Base-by-base conservation (phyloP, 2,329 filamentous ascomycete species). In the Eutypa lata region DNA sequence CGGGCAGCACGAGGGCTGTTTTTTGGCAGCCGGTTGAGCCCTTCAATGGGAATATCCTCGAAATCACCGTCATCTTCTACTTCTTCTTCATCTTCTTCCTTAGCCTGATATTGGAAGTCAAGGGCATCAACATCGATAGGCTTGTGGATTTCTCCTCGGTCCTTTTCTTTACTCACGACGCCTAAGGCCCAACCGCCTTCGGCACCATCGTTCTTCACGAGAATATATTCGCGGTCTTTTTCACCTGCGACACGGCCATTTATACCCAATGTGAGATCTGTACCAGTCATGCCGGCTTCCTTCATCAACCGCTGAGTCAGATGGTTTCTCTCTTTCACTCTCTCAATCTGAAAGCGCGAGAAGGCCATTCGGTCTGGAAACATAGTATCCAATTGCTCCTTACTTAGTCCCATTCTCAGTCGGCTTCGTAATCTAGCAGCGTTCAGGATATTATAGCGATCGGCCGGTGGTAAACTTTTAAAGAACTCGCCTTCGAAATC, bases 361-460 rank as follows among this genome's bases (percentile, higher is more conserved):
- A 99, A 99, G 1, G 88, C 94, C 91, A 99, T 97, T 24, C 94
- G 85, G 68, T 99, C 89, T 0, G 94, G 93, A 68, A 99, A 99
- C 94, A 99, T 99, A 45, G 80, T 83, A 61, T 97, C 92, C 14
- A 99, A 74, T 71, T 99, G 94, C 59, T 99, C 93, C 71, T 97
- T 97, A 52, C 90, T 96, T 63, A 96, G 83, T 0, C 94, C 94
- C 93, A 99, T 96, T 67, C 94, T 84, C 64, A 99, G 77, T 50
- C 94, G 82, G 69, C 91, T 96, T 52, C 94, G 80, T 56, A 99
- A 68, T 56, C 94, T 82, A 2, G 95, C 94, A 1, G 95, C 94
- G 67, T 99, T 99, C 21, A 99, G 74, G 50, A 99, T 99, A 63
- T 97, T 97, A 76, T 99, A 99, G 47, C 93, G 84, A 74, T 99